Conservation (phyloP, 139 green algal species). For the Limnomonas spitsbergensis region DNA sequence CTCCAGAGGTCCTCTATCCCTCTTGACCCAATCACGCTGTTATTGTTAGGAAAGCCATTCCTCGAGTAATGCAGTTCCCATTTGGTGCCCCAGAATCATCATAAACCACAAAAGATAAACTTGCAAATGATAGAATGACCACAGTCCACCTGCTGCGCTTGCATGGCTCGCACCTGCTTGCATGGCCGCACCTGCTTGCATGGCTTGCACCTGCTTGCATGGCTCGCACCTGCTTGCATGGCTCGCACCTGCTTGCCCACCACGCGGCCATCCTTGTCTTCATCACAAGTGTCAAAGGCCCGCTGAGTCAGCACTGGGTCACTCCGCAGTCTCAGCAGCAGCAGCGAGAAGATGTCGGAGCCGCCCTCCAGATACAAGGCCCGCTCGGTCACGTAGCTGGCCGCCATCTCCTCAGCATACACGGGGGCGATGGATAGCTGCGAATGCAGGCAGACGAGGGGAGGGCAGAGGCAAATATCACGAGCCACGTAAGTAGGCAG, state of each 20-base stretch:
- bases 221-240: no score
- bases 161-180: no score
- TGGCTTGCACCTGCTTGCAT: no score
- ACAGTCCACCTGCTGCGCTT: no score
- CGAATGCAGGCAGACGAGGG: no score
- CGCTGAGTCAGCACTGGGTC: conserved; percentile 11
- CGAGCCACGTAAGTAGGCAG: no score
- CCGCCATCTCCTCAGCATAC: background rate
- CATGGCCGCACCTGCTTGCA: no score
- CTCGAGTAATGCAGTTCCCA: no score
- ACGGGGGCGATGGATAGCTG: background rate
- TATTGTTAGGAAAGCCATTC: background rate
- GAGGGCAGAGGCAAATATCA: no score
- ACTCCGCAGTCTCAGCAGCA: background rate
- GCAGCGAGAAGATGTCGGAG: conserved; percentile 4
- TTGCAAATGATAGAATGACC: no score
- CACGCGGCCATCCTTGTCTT: background rate
- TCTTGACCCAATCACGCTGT: background rate
- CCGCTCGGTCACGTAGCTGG: background rate
- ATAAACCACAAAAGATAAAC: no score
- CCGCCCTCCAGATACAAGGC: background rate
- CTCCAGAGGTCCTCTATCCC: background rate
- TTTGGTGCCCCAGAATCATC: no score
- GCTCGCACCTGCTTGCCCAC: background rate
- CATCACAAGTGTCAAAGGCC: background rate